phyloP scores from a whole-genome alignment of 2,329 filamentous ascomycete species.

The Aspergillus sojae region DNA sequence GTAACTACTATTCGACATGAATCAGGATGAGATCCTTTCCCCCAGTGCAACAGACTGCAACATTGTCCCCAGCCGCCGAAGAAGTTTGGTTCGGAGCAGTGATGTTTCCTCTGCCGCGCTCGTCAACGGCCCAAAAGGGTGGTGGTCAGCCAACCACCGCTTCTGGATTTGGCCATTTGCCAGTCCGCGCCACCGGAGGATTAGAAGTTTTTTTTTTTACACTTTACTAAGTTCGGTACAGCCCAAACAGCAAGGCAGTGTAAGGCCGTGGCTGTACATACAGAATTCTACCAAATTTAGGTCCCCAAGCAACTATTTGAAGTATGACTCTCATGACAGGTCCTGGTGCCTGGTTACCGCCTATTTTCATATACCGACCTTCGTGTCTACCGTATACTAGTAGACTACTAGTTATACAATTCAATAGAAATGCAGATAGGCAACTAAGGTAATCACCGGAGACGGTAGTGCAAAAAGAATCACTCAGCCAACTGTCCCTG shows the following conservation, averaged over 20 bases:
- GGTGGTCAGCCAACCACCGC: conserved; percentile 9
- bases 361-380: neutral
- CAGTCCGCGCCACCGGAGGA: conserved; percentile 7
- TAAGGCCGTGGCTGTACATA: neutral
- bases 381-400: neutral
- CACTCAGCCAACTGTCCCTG: neutral
- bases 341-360: neutral
- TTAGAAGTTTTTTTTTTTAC: neutral
- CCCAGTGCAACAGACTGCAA: neutral
- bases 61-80: neutral
- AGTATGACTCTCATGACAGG: neutral
- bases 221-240: neutral
- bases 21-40: neutral
- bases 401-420: neutral
- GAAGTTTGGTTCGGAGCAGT: neutral
- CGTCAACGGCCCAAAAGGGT: neutral
- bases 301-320: neutral
- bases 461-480: neutral
- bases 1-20: neutral
- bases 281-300: neutral
- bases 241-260: neutral
- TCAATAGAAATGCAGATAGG: neutral
- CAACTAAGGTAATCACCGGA: neutral
- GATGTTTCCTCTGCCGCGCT: neutral
- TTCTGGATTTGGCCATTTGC: conserved; percentile 2